Percentiles rank a stretch among this genome's conserved stretches.
These are phyloP conservation scores for Microsporum ferrugineum DNA, from an alignment of 2,329 filamentous ascomycete species.

Conservation along the genomic window DNA sequence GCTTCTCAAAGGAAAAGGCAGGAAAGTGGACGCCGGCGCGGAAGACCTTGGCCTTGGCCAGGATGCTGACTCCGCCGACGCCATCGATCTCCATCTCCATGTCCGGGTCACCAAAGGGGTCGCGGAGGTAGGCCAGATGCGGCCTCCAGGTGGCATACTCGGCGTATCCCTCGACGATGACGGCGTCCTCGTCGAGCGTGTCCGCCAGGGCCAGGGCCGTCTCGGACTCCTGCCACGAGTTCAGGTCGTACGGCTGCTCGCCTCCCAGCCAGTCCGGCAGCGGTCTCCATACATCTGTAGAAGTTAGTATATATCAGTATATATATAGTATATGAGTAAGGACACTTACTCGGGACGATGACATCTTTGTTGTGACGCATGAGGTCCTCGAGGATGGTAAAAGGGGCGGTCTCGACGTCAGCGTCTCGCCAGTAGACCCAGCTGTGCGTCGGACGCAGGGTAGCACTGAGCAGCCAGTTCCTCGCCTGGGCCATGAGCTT, in stretches of 20 bases:
- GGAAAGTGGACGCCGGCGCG: constrained; percentile 92
- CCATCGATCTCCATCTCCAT: constrained; percentile 99
- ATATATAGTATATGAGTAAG: neutral
- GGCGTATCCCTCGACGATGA: constrained; percentile 97
- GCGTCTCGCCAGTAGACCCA: constrained; percentile 99
- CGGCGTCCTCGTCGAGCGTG: constrained; percentile 90
- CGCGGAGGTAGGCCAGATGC: constrained; percentile 88
- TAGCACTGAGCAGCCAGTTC: constrained; percentile 92
- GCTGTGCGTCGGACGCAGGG: constrained; percentile 84
- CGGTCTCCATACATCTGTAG: constrained; percentile 90
- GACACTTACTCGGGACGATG: constrained; percentile 86
- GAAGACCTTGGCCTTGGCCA: constrained; percentile 93
- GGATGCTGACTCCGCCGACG: constrained; percentile 90
- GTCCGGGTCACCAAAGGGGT: constrained; percentile 93
- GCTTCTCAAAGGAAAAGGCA: constrained; percentile 96
- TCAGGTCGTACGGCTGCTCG: constrained; percentile 95
- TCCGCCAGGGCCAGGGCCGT: constrained; percentile 88
- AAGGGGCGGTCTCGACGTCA: constrained; percentile 92
- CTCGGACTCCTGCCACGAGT: constrained; percentile 98
- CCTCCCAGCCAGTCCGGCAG: constrained; percentile 96
- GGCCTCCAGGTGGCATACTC: constrained; percentile 98
- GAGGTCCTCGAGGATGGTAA: constrained; percentile 90
- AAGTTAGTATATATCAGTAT: constrained; percentile 12
- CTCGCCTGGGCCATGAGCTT: constrained; percentile 97
- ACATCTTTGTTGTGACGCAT: constrained; percentile 99